These are phyloP conservation scores for Vaccinium vitisidaea DNA, from an alignment of 148 eudicot species.

Conservation along the genomic window DNA sequence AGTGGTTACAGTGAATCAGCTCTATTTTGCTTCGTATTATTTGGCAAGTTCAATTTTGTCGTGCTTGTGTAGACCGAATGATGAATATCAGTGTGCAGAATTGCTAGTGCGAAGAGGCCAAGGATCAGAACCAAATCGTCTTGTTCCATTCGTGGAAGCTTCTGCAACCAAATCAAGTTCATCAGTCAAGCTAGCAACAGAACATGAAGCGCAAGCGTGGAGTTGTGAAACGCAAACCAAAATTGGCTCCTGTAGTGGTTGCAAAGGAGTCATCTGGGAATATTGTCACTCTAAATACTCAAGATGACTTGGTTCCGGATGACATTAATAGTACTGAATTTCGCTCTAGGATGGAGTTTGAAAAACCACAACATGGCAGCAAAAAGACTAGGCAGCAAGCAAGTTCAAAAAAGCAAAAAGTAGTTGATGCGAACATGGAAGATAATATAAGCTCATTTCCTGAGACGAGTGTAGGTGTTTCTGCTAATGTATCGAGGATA, in stretches of 20 bases:
- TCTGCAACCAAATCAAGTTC: constrained; percentile 1
- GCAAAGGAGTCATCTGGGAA: constrained; percentile 16
- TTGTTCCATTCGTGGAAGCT: constrained; percentile 9
- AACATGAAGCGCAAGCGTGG: constrained; percentile 60
- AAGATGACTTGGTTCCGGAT: constrained; percentile 34
- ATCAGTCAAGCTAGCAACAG: neutral
- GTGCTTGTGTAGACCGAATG: neutral
- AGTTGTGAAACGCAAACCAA: constrained; percentile 38
- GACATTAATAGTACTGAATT: constrained; percentile 28
- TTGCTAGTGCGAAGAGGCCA: constrained; percentile 13
- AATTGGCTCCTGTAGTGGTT: constrained; percentile 22
- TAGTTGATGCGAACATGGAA: constrained; percentile 27
- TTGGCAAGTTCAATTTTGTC: neutral
- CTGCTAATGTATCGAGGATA: constrained; percentile 20
- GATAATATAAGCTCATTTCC: constrained; percentile 30
- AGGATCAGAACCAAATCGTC: constrained; percentile 13
- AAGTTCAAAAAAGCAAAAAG: constrained; percentile 21
- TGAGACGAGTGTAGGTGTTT: constrained; percentile 20
- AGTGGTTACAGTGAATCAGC: neutral
- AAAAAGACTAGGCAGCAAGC: constrained; percentile 26
- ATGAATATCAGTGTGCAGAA: neutral
- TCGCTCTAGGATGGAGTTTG: constrained; percentile 18
- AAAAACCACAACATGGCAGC: constrained; percentile 25
- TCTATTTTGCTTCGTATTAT: neutral
- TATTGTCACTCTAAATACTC: constrained; percentile 15